phyloP scores from a whole-genome alignment of 164 flowering plant species.

The Vitis amurensis region DNA sequence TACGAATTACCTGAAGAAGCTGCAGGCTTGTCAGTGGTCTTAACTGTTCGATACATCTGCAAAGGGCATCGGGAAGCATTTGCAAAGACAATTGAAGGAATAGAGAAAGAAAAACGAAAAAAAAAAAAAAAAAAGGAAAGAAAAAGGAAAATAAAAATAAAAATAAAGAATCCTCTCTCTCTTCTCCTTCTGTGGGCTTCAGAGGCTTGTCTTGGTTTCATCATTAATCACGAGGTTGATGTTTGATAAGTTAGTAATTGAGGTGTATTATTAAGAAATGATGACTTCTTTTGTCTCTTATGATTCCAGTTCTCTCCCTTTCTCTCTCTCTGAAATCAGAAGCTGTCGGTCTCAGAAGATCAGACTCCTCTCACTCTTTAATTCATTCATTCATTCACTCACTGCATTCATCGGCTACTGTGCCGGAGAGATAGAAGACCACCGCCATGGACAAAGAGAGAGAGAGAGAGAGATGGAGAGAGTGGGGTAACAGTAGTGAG shows the following conservation, averaged over 20 bases:
- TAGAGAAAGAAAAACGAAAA: neutral
- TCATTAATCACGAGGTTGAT: constrained; percentile 49
- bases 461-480: constrained; percentile 6
- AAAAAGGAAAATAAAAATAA: neutral
- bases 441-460: neutral
- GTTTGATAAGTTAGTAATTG: constrained; percentile 40
- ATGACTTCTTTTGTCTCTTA: constrained; percentile 45
- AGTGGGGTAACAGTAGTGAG: neutral
- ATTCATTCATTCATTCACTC: constrained; percentile 32
- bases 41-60: constrained; percentile 88
- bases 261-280: constrained; percentile 62
- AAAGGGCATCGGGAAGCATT: constrained; percentile 22
- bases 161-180: constrained; percentile 1
- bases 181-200: neutral
- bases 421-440: constrained; percentile 29
- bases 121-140: neutral
- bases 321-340: constrained; percentile 17
- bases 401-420: constrained; percentile 37
- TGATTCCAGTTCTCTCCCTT: constrained; percentile 18
- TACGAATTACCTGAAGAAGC: constrained; percentile 75
- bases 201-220: constrained; percentile 19
- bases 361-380: constrained; percentile 14
- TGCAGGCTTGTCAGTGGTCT: constrained; percentile 79
- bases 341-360: constrained; percentile 30
- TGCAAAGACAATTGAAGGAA: constrained; percentile 7